Conservation (phyloP, 2,329 filamentous ascomycete genomes). For the Fusarium euwallaceae region DNA sequence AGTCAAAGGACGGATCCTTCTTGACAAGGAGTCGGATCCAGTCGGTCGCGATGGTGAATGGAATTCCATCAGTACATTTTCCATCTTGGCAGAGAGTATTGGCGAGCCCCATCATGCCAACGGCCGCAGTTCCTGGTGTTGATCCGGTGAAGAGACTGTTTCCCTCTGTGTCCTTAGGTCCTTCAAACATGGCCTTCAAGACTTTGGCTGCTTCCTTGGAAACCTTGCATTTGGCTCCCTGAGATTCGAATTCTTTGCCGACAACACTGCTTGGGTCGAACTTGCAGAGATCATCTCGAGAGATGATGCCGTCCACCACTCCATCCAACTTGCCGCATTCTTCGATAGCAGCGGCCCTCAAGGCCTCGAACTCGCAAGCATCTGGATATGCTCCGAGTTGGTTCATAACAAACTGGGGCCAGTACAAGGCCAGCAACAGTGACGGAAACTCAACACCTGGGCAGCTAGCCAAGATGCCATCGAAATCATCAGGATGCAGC, state of each 20-base stretch:
- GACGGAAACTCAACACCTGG: conserved; percentile 2
- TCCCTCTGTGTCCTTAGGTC: background rate
- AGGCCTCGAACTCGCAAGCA: conserved; percentile 2
- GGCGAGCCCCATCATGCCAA: background rate
- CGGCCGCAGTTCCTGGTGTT: background rate
- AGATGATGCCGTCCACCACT: conserved; percentile 2
- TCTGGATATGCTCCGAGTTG: background rate
- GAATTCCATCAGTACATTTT: background rate
- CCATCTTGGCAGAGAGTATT: background rate
- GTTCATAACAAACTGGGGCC: conserved; percentile 19
- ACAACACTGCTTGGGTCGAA: conserved; percentile 10
- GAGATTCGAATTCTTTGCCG: background rate
- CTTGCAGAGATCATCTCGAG: background rate
- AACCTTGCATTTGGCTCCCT: background rate
- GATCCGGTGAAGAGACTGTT: background rate
- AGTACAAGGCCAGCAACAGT: background rate
- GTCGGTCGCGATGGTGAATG: background rate
- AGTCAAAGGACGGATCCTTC: background rate
- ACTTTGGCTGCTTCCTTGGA: background rate
- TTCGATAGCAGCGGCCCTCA: background rate
- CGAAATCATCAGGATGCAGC: background rate
- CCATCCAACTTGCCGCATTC: conserved; percentile 13
- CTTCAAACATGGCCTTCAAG: background rate
- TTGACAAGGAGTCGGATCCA: background rate
- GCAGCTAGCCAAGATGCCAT: conserved; percentile 4